These are phyloP conservation scores for Macadamia tetraphylla DNA, from an alignment of 164 flowering plant genomes.

Conservation along the genomic window DNA sequence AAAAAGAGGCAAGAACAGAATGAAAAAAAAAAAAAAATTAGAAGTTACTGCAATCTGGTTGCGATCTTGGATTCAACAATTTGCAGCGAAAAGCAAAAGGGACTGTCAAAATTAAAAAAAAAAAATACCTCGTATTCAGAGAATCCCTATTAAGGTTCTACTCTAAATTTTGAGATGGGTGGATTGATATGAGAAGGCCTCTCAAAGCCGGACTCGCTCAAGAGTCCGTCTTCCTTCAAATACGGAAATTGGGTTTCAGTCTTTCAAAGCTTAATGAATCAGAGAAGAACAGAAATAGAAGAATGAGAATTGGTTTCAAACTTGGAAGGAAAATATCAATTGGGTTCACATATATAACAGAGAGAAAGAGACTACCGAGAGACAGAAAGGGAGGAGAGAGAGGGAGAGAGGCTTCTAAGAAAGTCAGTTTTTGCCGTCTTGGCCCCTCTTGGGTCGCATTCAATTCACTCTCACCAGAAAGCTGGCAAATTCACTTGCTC, in stretches of 20 bases:
- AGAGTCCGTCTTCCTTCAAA: background rate
- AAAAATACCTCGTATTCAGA: conserved; percentile 9
- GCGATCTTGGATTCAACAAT: conserved; percentile 15
- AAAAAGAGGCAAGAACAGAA: background rate
- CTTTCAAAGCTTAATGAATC: too few relatives aligned
- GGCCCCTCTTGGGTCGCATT: background rate
- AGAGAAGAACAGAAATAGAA: too few relatives aligned
- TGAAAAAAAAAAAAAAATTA: background rate
- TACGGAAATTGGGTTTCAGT: background rate
- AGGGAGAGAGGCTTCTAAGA: background rate
- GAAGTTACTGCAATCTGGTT: conserved; percentile 9
- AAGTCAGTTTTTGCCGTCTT: background rate
- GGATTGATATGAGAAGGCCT: background rate
- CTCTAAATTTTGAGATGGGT: background rate
- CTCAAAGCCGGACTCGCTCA: background rate
- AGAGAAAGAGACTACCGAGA: too few relatives aligned
- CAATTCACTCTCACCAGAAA: background rate
- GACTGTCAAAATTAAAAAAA: background rate
- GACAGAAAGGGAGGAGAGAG: background rate
- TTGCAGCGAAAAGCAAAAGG: conserved; percentile 1
- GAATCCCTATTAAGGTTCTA: conserved; percentile 3
- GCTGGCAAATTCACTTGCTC: too few relatives aligned
- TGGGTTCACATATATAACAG: too few relatives aligned
- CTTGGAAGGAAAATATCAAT: background rate
- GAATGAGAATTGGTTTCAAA: background rate